phyloP scores from a whole-genome alignment of 2,329 filamentous ascomycete species.

The Chalaropsis ovoidea region DNA sequence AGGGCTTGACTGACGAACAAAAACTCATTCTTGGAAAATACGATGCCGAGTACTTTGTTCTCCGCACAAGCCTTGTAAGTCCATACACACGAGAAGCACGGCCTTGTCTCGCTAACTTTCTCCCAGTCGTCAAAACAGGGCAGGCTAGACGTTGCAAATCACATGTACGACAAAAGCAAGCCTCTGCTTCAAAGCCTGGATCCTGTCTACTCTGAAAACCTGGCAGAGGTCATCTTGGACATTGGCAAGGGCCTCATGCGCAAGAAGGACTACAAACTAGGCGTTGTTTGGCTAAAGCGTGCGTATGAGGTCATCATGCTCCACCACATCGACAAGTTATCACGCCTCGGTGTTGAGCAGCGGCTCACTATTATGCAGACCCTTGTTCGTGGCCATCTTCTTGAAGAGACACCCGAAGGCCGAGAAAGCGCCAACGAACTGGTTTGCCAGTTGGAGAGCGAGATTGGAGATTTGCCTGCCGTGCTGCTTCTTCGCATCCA shows the following conservation, averaged over 20 bases:
- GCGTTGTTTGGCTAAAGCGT: slow-evolving; percentile 55
- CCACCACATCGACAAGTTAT: slow-evolving; percentile 47
- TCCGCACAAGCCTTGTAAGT: slow-evolving; percentile 55
- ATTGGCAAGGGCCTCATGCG: slow-evolving; percentile 54
- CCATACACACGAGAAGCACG: not conserved
- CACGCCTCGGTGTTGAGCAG: slow-evolving; percentile 52
- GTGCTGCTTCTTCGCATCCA: slow-evolving; percentile 61
- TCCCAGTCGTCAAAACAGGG: slow-evolving; percentile 62
- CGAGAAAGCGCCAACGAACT: slow-evolving; percentile 46
- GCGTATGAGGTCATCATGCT: slow-evolving; percentile 50
- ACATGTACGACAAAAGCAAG: slow-evolving; percentile 57
- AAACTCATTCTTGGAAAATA: slow-evolving; percentile 15
- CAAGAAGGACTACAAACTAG: slow-evolving; percentile 40
- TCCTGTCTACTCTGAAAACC: slow-evolving; percentile 44
- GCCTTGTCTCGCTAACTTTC: slow-evolving; percentile 26
- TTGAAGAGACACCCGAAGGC: slow-evolving; percentile 37
- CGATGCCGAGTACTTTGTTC: slow-evolving; percentile 51
- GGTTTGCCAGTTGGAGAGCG: slow-evolving; percentile 50
- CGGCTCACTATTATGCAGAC: slow-evolving; percentile 56
- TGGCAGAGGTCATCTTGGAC: slow-evolving; percentile 60
- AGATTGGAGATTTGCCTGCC: slow-evolving; percentile 53
- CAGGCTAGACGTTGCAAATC: slow-evolving; percentile 64
- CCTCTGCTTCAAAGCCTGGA: slow-evolving; percentile 37
- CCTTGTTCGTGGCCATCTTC: slow-evolving; percentile 47
- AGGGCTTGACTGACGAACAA: slow-evolving; percentile 14